Evolutionary conservation across 139 green algal genomes (phyloP).

Genomic region (Coelastrella sp.): DNA sequence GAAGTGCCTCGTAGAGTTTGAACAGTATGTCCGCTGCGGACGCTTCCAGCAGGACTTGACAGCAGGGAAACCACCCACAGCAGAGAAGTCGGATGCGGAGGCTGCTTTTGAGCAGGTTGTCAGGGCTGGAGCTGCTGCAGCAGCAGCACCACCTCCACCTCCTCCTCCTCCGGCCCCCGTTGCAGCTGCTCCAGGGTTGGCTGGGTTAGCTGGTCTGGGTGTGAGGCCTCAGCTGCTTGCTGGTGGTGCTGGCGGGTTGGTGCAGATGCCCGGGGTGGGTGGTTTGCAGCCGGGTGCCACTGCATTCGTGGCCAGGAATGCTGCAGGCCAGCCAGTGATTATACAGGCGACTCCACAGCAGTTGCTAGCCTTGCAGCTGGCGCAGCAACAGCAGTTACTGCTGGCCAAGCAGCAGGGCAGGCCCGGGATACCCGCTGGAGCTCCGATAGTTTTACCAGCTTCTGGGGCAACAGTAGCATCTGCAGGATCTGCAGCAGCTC

Average conservation of each 20-base stretch:
- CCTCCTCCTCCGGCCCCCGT: background rate
- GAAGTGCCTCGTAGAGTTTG: constrained; percentile 85
- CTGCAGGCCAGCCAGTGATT: background rate
- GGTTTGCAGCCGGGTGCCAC: constrained; percentile 2
- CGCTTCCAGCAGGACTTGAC: background rate
- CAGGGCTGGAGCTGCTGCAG: constrained; percentile 23
- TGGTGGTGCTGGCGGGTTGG: background rate
- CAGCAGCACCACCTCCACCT: constrained; percentile 2
- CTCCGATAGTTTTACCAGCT: too few species aligned
- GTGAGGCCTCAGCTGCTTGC: background rate
- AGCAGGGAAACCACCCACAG: background rate
- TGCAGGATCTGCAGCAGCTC: constrained; percentile 6
- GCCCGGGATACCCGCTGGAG: background rate
- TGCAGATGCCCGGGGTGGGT: background rate
- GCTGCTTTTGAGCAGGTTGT: constrained; percentile 35
- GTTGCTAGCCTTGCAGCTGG: background rate
- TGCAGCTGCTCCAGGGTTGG: background rate
- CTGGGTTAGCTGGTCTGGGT: background rate
- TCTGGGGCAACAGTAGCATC: background rate
- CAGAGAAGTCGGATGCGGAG: background rate
- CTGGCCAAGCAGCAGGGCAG: constrained; percentile 24
- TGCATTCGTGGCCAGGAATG: background rate
- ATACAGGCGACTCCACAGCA: background rate
- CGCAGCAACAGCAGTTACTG: constrained; percentile 16
- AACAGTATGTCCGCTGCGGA: constrained; percentile 74